Base-by-base conservation (phyloP, 2,329 filamentous ascomycete genomes). In the Helotiales sp. region DNA sequence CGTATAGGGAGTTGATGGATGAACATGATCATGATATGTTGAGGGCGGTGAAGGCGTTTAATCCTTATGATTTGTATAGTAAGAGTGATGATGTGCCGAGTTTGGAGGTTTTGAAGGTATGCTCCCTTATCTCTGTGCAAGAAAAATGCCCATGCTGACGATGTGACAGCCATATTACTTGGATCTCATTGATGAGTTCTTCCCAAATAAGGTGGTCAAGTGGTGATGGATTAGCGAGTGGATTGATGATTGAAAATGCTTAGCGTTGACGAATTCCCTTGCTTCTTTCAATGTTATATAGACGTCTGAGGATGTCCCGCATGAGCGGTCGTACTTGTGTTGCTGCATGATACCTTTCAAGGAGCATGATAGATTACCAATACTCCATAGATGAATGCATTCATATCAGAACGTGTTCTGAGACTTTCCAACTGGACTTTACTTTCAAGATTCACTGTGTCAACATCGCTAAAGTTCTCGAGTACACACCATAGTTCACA, bases 41-140 rank as follows among this genome's bases (percentile, higher is more conserved):
- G 66, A 83, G 84, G 70, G 91, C 91, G 8, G 91, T 96, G 50
- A 82, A 84, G 73, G 90, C 89, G 0, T 96, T 96, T 75, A 96
- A 96, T 72, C 91, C 91, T 0, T 96, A 96, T 68, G 92, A 96
- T 71, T 71, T 96, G 52, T 96, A 96, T 78, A 93, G 89, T 78
- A 96, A 96, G 85, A 92, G 87, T 66, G 91, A 96, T 68, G 89
- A 85, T 24, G 80, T 91, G 22, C 91, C 91, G 1, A 86, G 83
- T 57, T 83, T 87, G 0, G 88, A 91, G 69, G 84, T 90, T 67
- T 77, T 96, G 57, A 96, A 93, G 81, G 81, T 83, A 67, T 64
- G 76, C 67, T 58, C n/a, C 3, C 17, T 52, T 59, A 19, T 29
- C 52, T 7, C 13, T 22, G 31, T 17, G 62, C 5, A 33, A 27